These are phyloP conservation scores for Ophiostoma australiae DNA, from an alignment of 2,329 filamentous ascomycete genomes.

Conservation along the genomic window DNA sequence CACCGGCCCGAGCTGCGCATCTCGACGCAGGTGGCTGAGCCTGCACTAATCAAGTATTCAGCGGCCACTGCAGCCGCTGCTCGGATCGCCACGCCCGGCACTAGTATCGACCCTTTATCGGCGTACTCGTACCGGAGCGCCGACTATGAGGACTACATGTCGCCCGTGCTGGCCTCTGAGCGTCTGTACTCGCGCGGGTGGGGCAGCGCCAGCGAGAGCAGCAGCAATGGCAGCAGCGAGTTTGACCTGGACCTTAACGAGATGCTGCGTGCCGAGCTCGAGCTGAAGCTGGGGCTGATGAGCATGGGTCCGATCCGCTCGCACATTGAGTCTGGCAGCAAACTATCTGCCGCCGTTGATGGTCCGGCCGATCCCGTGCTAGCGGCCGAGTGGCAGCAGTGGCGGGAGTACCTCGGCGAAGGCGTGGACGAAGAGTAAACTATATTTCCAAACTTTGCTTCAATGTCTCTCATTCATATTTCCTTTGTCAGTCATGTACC, in stretches of 20 bases:
- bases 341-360: neutral
- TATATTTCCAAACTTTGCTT: neutral
- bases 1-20: conserved; percentile 1
- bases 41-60: neutral
- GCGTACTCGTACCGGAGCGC: conserved; percentile 12
- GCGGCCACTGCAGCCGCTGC: neutral
- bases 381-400: neutral
- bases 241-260: neutral
- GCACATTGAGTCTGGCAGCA: neutral
- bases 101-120: neutral
- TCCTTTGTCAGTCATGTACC: neutral
- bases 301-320: conserved; percentile 3
- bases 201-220: neutral
- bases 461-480: neutral
- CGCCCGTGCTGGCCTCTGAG: neutral
- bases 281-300: neutral
- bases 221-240: conserved; percentile 4
- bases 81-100: neutral
- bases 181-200: neutral
- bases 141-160: conserved; percentile 17
- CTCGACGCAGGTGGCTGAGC: neutral
- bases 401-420: neutral
- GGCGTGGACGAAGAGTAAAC: neutral
- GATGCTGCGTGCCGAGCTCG: neutral
- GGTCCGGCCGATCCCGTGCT: neutral